Evolutionary conservation across 441 rosid genomes (phyloP).

Genomic region (Mallotus repandus): DNA sequence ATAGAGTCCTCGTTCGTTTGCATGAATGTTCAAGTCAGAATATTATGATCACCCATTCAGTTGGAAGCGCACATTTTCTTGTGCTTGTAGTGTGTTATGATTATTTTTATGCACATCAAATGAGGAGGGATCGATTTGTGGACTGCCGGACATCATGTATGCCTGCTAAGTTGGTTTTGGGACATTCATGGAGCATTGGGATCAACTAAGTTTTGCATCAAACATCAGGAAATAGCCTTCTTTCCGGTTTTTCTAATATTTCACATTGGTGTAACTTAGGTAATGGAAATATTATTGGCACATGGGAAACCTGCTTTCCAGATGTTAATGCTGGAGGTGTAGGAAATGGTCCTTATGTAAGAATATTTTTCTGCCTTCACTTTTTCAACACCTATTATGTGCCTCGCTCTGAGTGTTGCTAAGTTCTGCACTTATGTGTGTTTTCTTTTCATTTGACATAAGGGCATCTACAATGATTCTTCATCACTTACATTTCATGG

Average conservation of each 20-base stretch:
- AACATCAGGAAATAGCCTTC: constrained; percentile 1
- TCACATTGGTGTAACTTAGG: constrained; percentile 31
- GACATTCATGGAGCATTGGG: not conserved
- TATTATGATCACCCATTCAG: not conserved
- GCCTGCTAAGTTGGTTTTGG: not conserved
- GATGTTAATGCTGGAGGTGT: constrained; percentile 34
- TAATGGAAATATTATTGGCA: constrained; percentile 41
- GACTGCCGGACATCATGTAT: too few relatives aligned
- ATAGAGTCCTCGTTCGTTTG: not conserved
- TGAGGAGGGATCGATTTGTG: not conserved
- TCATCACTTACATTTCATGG: constrained; percentile 39
- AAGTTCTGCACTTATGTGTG: constrained; percentile 11
- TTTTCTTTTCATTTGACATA: constrained; percentile 4
- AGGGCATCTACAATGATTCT: constrained; percentile 42
- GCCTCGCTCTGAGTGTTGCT: constrained; percentile 9
- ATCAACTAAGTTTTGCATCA: not conserved
- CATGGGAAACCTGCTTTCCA: constrained; percentile 35
- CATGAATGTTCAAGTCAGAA: not conserved
- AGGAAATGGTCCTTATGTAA: constrained; percentile 44
- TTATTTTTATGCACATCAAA: not conserved
- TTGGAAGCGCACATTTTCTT: not conserved
- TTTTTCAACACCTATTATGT: constrained; percentile 16
- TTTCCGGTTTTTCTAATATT: constrained; percentile 12
- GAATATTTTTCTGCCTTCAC: constrained; percentile 27
- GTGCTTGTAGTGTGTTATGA: not conserved